Base-by-base conservation (phyloP, 2,329 filamentous ascomycete species). In the Trichoderma asperellum region DNA sequence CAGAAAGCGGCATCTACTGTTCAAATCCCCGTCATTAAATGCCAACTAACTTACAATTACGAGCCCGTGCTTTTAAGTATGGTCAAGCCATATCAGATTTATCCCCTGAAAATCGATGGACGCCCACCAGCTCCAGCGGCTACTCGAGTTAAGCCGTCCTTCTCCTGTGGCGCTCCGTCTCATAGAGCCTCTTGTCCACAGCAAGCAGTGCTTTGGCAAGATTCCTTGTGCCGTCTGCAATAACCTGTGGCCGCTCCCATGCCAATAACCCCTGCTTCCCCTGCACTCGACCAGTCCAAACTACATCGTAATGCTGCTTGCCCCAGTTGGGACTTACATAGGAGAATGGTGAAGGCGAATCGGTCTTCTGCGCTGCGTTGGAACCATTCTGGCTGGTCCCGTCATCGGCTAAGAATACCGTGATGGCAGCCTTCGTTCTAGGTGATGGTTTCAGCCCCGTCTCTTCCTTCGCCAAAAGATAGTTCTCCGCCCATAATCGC, bases 271-370 rank as follows among this genome's bases (percentile, higher is more conserved):
- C 83, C 0, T 83, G 77, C 5, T 75, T 76, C 2, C 83, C 84
- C 5, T 73, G 14, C 0, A 78, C 77, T 35, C 84, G 79, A 60
- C 79, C 79, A 21, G 79, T 76, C 68, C 81, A 77, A 0, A 85
- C 72, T 2, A 86, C 80, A 14, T 82, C 75, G 70, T 83, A 86
- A 7, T 76, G 77, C 16, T 77, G 70, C 10, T 78, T 81, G 0
- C 80, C 85, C 85, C 85, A 87, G n/a, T 77, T 78, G 0, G 85
- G 83, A 58, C 84, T 86, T 1, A 78, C 77, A 69, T 86, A 86
- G 1, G 72, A 43, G 57, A 18, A 37, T 56, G 52, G 27, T 5
- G 21, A 52, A 37, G 21, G 16, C 5, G 57, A 32, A 34, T 18
- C 6, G 49, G 12, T 21, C 21, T 61, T 37, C 32, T 55, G 72